Base-by-base conservation (phyloP, 139 green algal genomes). In the Raphidocelis subcapitata region DNA sequence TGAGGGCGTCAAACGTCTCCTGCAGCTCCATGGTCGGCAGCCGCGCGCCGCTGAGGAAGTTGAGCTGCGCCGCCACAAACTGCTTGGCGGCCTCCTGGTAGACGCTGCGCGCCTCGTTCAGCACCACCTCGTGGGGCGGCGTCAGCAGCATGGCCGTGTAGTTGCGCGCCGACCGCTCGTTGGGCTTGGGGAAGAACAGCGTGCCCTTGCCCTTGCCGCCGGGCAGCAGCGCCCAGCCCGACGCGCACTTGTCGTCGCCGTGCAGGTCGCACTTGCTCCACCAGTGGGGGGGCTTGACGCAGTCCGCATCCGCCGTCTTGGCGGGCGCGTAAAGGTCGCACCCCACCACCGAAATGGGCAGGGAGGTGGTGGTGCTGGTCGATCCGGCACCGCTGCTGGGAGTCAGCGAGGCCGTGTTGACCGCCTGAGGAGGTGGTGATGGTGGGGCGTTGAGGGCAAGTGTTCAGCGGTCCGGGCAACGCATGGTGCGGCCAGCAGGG, bases 111-210 rank as follows among this genome's bases (percentile, higher is more conserved):
- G 37, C 14, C 61, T 65, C 64, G 3, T 32, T 31, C n/a, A n/a
- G n/a, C n/a, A n/a, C n/a, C n/a, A n/a, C n/a, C n/a, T n/a, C n/a
- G n/a, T n/a, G n/a, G n/a, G n/a, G n/a, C n/a, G n/a, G n/a, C n/a
- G n/a, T n/a, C n/a, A n/a, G 32, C 44, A 77, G 47, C 16, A 77
- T 52, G 3, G 36, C 60, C 46, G 52, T 69, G 49, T 77, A 77
- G 0, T n/a, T 63, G 24, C 70, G 33, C 15, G 46, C 37, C 23
- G 46, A 29, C 8, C 65, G 65, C 44, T 29, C 5, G 5, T 56
- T 33, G 31, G 60, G 46, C 24, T 31, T 41, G 10, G 70, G 70
- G 61, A 77, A 77, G 61, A 77, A 77, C 5, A 62, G n/a, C 28
- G 70, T 77, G 18, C 49, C 31, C 5, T 47, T 47, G 47, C 70